Evolutionary conservation across 495 filamentous ascomycete genomes (phyloP).

Genomic region (Penicillium ucsense): DNA sequence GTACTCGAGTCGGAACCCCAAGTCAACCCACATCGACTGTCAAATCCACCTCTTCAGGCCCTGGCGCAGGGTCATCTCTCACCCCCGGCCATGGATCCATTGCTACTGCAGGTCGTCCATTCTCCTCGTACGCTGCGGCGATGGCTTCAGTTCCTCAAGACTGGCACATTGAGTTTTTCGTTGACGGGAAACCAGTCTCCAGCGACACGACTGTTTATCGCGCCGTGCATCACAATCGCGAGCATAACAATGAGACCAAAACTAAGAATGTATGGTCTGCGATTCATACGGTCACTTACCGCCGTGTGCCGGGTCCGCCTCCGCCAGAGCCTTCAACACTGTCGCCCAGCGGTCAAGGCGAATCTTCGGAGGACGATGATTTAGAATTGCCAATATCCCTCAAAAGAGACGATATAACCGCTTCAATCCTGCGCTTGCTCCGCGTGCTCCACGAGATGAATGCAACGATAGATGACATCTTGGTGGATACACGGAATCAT

Average conservation of each 20-base stretch:
- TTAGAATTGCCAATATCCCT: constrained; percentile 71
- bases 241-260: constrained; percentile 54
- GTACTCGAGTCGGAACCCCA: constrained; percentile 80
- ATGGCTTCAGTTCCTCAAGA: constrained; percentile 67
- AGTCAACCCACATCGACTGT: constrained; percentile 49
- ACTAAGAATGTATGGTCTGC: constrained; percentile 78
- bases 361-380: constrained; percentile 31
- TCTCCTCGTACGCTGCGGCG: constrained; percentile 73
- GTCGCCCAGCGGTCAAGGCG: constrained; percentile 40
- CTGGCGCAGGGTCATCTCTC: constrained; percentile 21
- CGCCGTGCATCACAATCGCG: constrained; percentile 70
- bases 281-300: constrained; percentile 86
- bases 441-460: constrained; percentile 92
- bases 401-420: constrained; percentile 69
- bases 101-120: constrained; percentile 36
- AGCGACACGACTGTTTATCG: constrained; percentile 96
- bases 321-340: constrained; percentile 66
- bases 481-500: constrained; percentile 72
- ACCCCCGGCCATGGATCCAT: constrained; percentile 29
- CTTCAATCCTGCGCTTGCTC: constrained; percentile 79
- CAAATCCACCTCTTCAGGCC: constrained; percentile 36
- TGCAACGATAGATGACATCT: constrained; percentile 88
- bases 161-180: constrained; percentile 96
- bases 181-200: constrained; percentile 71
- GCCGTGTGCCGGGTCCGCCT: constrained; percentile 77